Percentiles rank a stretch among this genome's conserved stretches.
Conservation (phyloP, 768 basidiomycete species). For the Suillus weaverae region DNA sequence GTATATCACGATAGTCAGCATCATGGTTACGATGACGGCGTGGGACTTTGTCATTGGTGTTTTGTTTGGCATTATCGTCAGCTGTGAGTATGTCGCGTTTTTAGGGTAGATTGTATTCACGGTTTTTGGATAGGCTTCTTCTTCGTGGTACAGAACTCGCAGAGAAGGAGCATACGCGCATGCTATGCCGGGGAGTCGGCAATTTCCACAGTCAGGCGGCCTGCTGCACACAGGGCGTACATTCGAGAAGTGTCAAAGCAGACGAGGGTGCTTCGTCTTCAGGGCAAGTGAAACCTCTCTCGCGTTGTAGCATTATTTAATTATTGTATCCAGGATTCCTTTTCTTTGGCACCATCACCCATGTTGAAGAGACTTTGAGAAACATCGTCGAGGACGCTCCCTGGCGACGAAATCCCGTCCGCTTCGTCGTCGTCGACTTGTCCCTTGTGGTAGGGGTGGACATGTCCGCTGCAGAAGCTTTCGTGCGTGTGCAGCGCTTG, state of each 20-base stretch:
- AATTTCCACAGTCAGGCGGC: slow-evolving; percentile 89
- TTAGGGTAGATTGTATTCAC: neutral
- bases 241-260: slow-evolving; percentile 92
- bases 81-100: slow-evolving; percentile 54
- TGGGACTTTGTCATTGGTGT: slow-evolving; percentile 96
- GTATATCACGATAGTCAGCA: slow-evolving; percentile 81
- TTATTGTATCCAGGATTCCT: slow-evolving; percentile 56
- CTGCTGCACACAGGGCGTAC: slow-evolving; percentile 83
- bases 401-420: slow-evolving; percentile 76
- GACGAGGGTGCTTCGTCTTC: slow-evolving; percentile 83
- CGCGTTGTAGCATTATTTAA: neutral
- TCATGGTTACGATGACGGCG: slow-evolving; percentile 89
- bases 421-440: slow-evolving; percentile 89
- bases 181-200: slow-evolving; percentile 81
- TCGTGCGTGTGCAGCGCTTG: slow-evolving; percentile 86
- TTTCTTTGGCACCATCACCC: slow-evolving; percentile 91
- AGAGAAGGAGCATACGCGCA: slow-evolving; percentile 77
- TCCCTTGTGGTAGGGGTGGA: slow-evolving; percentile 87
- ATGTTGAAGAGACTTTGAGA: slow-evolving; percentile 86
- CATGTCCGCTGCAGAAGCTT: slow-evolving; percentile 93
- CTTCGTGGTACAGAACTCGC: slow-evolving; percentile 96
- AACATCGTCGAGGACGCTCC: slow-evolving; percentile 66
- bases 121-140: slow-evolving; percentile 62
- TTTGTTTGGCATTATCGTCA: slow-evolving; percentile 86
- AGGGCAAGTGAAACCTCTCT: slow-evolving; percentile 47